These are phyloP conservation scores for Neurospora sp. DNA, from an alignment of 495 filamentous ascomycete species.

Conservation along the genomic window DNA sequence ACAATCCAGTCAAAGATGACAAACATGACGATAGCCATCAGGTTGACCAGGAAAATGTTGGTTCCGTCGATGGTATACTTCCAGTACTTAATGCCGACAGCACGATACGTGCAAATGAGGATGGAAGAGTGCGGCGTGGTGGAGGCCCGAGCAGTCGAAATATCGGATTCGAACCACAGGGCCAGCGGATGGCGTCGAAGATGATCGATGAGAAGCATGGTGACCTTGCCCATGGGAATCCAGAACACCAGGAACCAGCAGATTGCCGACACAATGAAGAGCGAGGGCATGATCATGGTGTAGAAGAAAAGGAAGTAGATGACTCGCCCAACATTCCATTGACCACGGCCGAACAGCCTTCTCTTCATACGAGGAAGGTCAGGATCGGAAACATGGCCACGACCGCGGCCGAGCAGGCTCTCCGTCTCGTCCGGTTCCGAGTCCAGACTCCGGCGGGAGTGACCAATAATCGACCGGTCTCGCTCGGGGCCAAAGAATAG, in stretches of 20 bases:
- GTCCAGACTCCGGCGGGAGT: slow-evolving; percentile 78
- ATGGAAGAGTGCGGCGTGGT: slow-evolving; percentile 72
- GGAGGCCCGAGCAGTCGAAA: slow-evolving; percentile 56
- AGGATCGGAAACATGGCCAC: slow-evolving; percentile 29
- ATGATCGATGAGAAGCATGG: slow-evolving; percentile 80
- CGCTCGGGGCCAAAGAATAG: slow-evolving; percentile 87
- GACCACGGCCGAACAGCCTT: slow-evolving; percentile 83
- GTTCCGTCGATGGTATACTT: slow-evolving; percentile 98
- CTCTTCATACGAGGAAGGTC: slow-evolving; percentile 57
- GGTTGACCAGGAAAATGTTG: slow-evolving; percentile 97
- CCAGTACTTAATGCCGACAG: slow-evolving; percentile 92
- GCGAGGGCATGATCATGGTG: slow-evolving; percentile 78
- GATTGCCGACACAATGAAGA: slow-evolving; percentile 73
- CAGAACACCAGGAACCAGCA: slow-evolving; percentile 97
- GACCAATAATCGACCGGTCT: slow-evolving; percentile 76
- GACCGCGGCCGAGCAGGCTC: slow-evolving; percentile 67
- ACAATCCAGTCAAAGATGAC: slow-evolving; percentile 88
- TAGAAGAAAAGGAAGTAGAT: slow-evolving; percentile 98
- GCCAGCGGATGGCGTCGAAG: slow-evolving; percentile 88
- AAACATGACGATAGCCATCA: slow-evolving; percentile 81
- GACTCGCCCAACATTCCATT: slow-evolving; percentile 90
- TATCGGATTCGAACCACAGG: slow-evolving; percentile 83
- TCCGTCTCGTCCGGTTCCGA: slow-evolving; percentile 75
- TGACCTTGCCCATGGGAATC: slow-evolving; percentile 97
- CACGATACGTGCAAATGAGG: slow-evolving; percentile 91